Evolutionary conservation across 2,329 filamentous ascomycete genomes (phyloP), one percentile per base, ranked within the genome.

Genomic region (Zarea fungicola): DNA sequence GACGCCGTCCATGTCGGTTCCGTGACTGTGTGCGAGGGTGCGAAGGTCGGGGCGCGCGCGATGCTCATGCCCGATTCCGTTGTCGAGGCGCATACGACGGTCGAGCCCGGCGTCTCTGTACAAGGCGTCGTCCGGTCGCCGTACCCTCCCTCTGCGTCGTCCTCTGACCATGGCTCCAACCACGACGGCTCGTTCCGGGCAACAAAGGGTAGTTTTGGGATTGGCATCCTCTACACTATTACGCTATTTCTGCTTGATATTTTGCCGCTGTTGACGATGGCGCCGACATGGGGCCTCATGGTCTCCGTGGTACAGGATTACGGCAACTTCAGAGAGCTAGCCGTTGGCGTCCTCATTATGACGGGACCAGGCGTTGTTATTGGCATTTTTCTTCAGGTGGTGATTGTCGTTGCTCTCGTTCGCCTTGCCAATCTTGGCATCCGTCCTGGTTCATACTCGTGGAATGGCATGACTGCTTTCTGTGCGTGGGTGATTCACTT

Each of bases 391-490:
- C 11, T 55, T 5, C 53, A 52, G 23, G 18, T 31, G 1, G 23
- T n/a, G 7, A 10, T 32, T 5, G 26, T 47, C 3, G 45, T 50
- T 28, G 3, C 42, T 3, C 10, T 54, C 10, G 48, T 54, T 9
- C 52, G 55, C 1, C 13, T 55, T 3, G 51, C 53, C 13, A 50
- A 52, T 21, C 42, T 47, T 11, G 36, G 34, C 7, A 49, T 57
- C 4, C 54, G 46, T 9, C 55, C 55, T 0, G 56, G 56, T 16
- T 29, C 51, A 8, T 45, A 58, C 42, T 55, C 55, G 3, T 58
- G 56, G 56, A 51, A 58, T 32, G 46, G 56, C 47, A 26, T 14
- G 22, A 23, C 53, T 5, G 55, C 56, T 2, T 58, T 55, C 50
- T 51, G 52, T 3, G 56, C 54, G 2, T 58, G 56, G 56, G 28